phyloP scores from a whole-genome alignment of 2,329 filamentous ascomycete genomes.

The Endocalyx cinctus region DNA sequence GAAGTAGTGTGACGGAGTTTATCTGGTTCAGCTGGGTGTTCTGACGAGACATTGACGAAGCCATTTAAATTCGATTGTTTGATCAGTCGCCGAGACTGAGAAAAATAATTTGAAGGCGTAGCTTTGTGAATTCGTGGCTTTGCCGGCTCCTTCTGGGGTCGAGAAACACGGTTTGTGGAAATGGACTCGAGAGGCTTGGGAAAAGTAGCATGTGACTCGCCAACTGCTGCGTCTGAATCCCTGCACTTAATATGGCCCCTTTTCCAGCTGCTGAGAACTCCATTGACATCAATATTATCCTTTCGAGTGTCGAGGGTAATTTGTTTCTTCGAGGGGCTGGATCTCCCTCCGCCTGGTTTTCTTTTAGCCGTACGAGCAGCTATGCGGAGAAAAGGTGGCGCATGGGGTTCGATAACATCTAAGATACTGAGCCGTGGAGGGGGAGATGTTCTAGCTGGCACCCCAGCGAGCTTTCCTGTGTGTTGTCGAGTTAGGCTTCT shows the following conservation, averaged over 20 bases:
- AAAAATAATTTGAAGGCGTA: slow-evolving; percentile 18
- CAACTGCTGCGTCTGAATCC: slow-evolving; percentile 26
- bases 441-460: slow-evolving; percentile 4
- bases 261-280: slow-evolving; percentile 52
- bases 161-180: slow-evolving; percentile 13
- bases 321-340: slow-evolving; percentile 50
- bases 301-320: slow-evolving; percentile 57
- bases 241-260: slow-evolving; percentile 45
- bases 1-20: background rate
- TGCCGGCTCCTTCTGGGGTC: slow-evolving; percentile 1
- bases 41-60: slow-evolving; percentile 23
- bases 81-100: slow-evolving; percentile 18
- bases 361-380: slow-evolving; percentile 53
- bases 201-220: slow-evolving; percentile 12
- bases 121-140: slow-evolving; percentile 9
- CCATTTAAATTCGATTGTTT: slow-evolving; percentile 26
- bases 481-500: too few species aligned
- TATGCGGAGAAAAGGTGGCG: slow-evolving; percentile 56
- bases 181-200: slow-evolving; percentile 19
- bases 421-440: slow-evolving; percentile 55
- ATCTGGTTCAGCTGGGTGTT: background rate
- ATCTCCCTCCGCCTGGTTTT: slow-evolving; percentile 45
- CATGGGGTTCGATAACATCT: slow-evolving; percentile 50
- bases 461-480: slow-evolving; percentile 9
- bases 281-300: slow-evolving; percentile 55